These are phyloP conservation scores for Cercospora canescens DNA, from an alignment of 2,329 filamentous ascomycete species.

Conservation along the genomic window DNA sequence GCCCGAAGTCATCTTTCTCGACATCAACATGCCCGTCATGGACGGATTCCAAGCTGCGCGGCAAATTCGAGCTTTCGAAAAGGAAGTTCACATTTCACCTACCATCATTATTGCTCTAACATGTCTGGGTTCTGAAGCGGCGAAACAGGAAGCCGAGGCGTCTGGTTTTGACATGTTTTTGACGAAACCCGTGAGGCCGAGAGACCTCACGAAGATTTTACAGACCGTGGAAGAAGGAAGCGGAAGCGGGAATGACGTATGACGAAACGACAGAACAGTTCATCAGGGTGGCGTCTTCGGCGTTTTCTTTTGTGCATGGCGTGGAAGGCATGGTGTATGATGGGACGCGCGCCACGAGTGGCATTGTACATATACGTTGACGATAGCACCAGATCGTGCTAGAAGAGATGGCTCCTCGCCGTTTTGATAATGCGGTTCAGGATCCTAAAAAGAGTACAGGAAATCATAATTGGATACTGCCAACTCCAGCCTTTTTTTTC, in stretches of 20 bases:
- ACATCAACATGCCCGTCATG: constrained; percentile 30
- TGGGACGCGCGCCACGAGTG: neutral
- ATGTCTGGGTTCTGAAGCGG: constrained; percentile 19
- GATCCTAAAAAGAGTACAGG: too few relatives aligned
- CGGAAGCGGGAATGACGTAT: neutral
- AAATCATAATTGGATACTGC: too few relatives aligned
- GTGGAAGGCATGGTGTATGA: neutral
- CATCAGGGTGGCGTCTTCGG: neutral
- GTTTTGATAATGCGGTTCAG: too few relatives aligned
- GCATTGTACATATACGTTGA: neutral
- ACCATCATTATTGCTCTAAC: constrained; percentile 23
- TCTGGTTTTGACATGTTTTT: constrained; percentile 27
- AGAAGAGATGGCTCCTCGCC: too few relatives aligned
- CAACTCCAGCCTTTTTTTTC: too few relatives aligned
- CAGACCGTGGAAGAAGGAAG: neutral
- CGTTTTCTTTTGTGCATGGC: neutral
- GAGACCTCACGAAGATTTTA: constrained; percentile 4
- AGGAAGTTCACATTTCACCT: constrained; percentile 15
- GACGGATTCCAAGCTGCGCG: constrained; percentile 30
- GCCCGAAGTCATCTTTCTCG: constrained; percentile 39
- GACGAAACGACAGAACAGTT: constrained; percentile 2
- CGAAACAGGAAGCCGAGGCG: constrained; percentile 22
- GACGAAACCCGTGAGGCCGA: constrained; percentile 17
- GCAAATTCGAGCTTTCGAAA: constrained; percentile 28
- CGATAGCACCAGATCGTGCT: neutral